Evolutionary conservation across 1,139 yeast species (phyloP), one percentile per base, ranked within the genome.

Genomic region (Saccharomyces hybrid): DNA sequence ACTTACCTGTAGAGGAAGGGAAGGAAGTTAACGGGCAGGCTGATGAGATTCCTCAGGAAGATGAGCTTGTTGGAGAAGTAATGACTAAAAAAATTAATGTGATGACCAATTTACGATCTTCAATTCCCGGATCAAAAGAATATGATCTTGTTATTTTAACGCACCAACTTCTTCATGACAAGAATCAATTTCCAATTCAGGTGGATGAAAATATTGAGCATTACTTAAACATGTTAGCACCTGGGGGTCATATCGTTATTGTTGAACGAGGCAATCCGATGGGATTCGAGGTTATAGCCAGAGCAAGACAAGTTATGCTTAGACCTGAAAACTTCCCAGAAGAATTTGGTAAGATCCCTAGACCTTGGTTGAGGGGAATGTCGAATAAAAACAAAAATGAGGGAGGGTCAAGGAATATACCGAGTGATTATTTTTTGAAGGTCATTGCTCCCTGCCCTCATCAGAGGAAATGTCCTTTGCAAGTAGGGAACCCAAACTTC

Each of bases 371-470:
- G 57, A 78, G 78, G 55, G 87, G 83, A 8, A 78, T 81, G 1
- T 65, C 70, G 2, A 48, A 57, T 62, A 74, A 51, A 67, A 73
- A 8, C 73, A 72, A 25, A 72, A 42, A 42, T 27, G 32, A 30
- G 3, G 51, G 3, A 42, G 47, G 26, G 23, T 51, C 6, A 16
- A 47, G 38, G 64, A 62, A 23, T 69, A 56, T 26, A 52, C 70
- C 59, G 63, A 71, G 62, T 3, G 78, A 78, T 60, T 84, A 78
- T 63, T 83, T 84, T 60, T 63, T 86, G 48, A 78, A 78, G 53
- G 78, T 91, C 9, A 65, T 93, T 31, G 97, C 97, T 0, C 99
- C 99, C 3, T 93, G 98, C 67, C 73, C 95, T 0, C 98, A 93
- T 68, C 97, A 90, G 64, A 81, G 84, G 30, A 80, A 76, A 61